Percentiles rank a stretch among this genome's conserved stretches.
Conservation (phyloP, 208 protist genomes). For the Crithidia fasciculata region DNA sequence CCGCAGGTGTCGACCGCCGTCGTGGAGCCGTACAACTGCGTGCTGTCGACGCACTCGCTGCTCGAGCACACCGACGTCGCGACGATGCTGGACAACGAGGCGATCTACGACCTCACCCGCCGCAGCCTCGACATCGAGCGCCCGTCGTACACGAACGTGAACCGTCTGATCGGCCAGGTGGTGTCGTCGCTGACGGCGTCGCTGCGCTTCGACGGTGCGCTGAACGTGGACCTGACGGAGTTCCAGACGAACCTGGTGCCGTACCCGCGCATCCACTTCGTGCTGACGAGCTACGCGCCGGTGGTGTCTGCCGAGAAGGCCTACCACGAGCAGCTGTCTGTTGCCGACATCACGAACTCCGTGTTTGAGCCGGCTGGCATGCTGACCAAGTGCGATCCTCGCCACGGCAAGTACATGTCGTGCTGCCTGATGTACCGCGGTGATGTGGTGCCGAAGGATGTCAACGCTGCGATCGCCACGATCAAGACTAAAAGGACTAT, state of each 20-base stretch:
- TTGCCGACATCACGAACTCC: no score
- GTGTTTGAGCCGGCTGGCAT: slow-evolving; percentile 54
- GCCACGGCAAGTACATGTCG: slow-evolving; percentile 94
- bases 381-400: slow-evolving; percentile 62
- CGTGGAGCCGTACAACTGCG: slow-evolving; percentile 98
- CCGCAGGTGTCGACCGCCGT: slow-evolving; percentile 96
- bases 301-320: no score
- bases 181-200: no score
- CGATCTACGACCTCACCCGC: slow-evolving; percentile 43
- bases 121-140: no score
- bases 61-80: slow-evolving; percentile 88
- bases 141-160: no score
- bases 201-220: no score
- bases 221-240: no score
- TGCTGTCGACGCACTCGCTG: background rate
- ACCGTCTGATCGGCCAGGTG: no score
- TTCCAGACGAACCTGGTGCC: no score
- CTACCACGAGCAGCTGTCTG: no score
- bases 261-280: no score
- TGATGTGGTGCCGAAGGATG: slow-evolving; percentile 98
- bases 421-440: slow-evolving; percentile 98
- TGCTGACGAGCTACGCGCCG: no score
- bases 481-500: slow-evolving; percentile 97
- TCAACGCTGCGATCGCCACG: slow-evolving; percentile 91
- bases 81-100: slow-evolving; percentile 97